phyloP scores from a whole-genome alignment of 2,329 filamentous ascomycete species.

The Chaetomium sp. region DNA sequence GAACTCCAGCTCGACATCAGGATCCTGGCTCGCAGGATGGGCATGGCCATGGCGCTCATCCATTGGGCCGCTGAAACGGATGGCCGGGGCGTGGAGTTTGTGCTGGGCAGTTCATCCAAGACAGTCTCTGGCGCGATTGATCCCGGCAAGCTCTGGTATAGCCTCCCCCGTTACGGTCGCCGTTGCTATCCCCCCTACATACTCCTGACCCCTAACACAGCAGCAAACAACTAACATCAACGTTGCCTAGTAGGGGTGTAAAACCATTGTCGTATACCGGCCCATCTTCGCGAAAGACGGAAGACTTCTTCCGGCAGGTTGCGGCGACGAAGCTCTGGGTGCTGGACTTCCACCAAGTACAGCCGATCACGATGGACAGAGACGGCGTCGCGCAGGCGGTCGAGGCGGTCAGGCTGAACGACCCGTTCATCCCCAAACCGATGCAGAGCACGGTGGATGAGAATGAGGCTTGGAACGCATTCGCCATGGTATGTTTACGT shows the following conservation, averaged over 20 bases:
- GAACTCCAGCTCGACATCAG: constrained; percentile 1
- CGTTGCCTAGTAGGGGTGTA: neutral
- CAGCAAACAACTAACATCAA: neutral
- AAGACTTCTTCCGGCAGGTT: neutral
- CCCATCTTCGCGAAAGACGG: neutral
- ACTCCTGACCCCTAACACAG: neutral
- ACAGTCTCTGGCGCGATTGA: neutral
- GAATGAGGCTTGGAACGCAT: neutral
- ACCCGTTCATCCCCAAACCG: constrained; percentile 1
- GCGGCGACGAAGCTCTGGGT: constrained; percentile 4
- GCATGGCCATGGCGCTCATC: neutral
- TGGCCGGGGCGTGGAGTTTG: constrained; percentile 11
- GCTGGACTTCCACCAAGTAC: constrained; percentile 6
- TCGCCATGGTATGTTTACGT: neutral
- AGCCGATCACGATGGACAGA: constrained; percentile 1
- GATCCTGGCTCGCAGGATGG: neutral
- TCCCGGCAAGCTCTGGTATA: neutral
- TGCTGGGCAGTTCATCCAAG: constrained; percentile 1
- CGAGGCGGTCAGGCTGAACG: neutral
- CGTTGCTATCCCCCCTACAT: neutral
- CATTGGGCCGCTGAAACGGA: constrained; percentile 14
- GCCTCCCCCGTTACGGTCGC: neutral
- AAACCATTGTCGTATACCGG: neutral
- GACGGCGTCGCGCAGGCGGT: constrained; percentile 5
- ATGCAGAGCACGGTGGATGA: neutral